Evolutionary conservation across 2,329 filamentous ascomycete species (phyloP).

Genomic region (Torrubiellomyces zombiae): DNA sequence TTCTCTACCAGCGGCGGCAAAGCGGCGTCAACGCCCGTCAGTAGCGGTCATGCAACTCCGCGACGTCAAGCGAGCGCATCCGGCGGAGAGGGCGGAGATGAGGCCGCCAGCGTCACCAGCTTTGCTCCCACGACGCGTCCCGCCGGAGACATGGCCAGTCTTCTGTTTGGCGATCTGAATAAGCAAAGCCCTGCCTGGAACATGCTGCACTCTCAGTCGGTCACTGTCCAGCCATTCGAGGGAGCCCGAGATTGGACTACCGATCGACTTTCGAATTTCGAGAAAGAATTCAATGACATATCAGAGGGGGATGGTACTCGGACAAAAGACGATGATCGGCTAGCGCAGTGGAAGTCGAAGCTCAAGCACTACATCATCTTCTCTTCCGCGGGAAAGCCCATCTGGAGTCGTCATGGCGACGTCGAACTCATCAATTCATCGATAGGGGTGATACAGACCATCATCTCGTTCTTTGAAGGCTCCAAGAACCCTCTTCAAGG

Average conservation of each 20-base stretch:
- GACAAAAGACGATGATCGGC: slow-evolving; percentile 36
- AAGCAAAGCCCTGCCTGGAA: slow-evolving; percentile 53
- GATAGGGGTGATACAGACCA: slow-evolving; percentile 89
- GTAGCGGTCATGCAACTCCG: slow-evolving; percentile 25
- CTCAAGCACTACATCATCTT: slow-evolving; percentile 95
- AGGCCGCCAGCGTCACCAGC: slow-evolving; percentile 50
- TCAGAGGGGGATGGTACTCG: slow-evolving; percentile 32
- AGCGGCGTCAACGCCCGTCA: slow-evolving; percentile 19
- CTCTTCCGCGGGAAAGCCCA: slow-evolving; percentile 89
- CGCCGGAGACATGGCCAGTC: slow-evolving; percentile 61
- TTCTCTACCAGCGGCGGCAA: slow-evolving; percentile 28
- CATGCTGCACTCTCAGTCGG: slow-evolving; percentile 45
- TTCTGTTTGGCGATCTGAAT: slow-evolving; percentile 56
- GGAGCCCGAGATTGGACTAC: slow-evolving; percentile 24
- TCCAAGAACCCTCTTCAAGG: slow-evolving; percentile 60
- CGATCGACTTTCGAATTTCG: slow-evolving; percentile 49
- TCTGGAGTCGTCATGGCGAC: slow-evolving; percentile 91
- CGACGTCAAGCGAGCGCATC: slow-evolving; percentile 13
- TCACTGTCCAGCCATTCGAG: slow-evolving; percentile 45
- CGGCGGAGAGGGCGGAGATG: slow-evolving; percentile 33
- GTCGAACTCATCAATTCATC: slow-evolving; percentile 80
- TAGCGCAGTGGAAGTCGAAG: slow-evolving; percentile 75
- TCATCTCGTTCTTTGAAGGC: slow-evolving; percentile 90
- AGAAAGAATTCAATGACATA: slow-evolving; percentile 62
- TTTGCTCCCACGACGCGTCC: slow-evolving; percentile 45